phyloP scores from a whole-genome alignment of 306 rosid species.

The Ormosia emarginata region DNA sequence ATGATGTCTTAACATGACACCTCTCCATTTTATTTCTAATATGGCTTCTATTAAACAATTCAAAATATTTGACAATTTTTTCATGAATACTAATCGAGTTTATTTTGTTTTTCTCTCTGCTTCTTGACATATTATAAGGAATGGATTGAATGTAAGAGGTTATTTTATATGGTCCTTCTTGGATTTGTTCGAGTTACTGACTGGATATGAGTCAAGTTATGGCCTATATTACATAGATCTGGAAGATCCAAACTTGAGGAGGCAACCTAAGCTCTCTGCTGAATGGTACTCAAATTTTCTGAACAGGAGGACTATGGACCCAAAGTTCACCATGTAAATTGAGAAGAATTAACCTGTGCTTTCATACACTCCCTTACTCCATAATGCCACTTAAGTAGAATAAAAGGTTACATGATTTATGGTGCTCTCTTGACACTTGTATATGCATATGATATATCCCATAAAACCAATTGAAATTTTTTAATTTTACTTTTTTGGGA shows the following conservation, averaged over 20 bases:
- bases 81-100: neutral
- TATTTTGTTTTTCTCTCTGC: neutral
- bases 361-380: neutral
- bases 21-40: neutral
- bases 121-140: conserved; percentile 28
- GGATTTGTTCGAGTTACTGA: conserved; percentile 47
- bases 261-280: conserved; percentile 58
- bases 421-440: too few relatives aligned
- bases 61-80: too few relatives aligned
- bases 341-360: neutral
- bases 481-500: too few relatives aligned
- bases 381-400: neutral
- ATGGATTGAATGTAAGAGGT: conserved; percentile 57
- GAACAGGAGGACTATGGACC: conserved; percentile 11
- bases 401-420: too few relatives aligned
- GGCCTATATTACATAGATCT: conserved; percentile 49
- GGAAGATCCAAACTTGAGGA: conserved; percentile 46
- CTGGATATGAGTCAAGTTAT: conserved; percentile 37
- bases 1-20: neutral
- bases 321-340: neutral
- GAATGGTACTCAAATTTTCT: conserved; percentile 59
- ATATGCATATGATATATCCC: too few relatives aligned
- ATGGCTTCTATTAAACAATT: too few relatives aligned
- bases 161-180: conserved; percentile 66
- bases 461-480: too few relatives aligned